Base-by-base conservation (phyloP, 2,329 filamentous ascomycete species). In the Scedosporium dehoogii region DNA sequence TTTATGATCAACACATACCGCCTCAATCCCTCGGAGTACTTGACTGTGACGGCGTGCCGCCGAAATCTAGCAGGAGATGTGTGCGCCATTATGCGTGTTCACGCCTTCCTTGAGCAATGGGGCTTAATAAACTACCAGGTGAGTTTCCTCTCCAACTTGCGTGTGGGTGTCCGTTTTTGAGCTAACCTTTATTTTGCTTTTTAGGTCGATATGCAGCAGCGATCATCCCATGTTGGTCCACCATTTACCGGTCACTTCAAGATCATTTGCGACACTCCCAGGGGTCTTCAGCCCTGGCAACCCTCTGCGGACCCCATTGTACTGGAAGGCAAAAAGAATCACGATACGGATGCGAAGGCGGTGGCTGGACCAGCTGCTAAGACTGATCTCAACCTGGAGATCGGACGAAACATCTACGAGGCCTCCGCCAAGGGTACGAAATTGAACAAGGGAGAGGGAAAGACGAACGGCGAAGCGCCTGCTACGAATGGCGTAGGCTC, bases 1-100 rank as follows among this genome's bases (percentile, higher is more conserved):
- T 99, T 99, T 73, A 99, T 99, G 94, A 92, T 99, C 78, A 99
- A 99, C 78, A 97, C 94, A 14, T 99, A 99, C 76, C 88, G 94
- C 44, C 79, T 99, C 63, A 99, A 97, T 72, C 94, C 94, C 4
- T 84, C 92, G 61, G 94, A 99, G 74, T 99, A 99, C 71, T 82
- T 99, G 62, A 99, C 94, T 4, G 93, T 99, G 62, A 99, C 94
- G 10, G 94, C 94, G 59, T 99, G 94, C 73, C 85, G 94, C 66
- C 85, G 94, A 68, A 99, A 99, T 73, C 77, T 99, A 71, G 94
- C 94, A 23, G 94, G 94, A 67, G 94, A 99, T 75, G 94, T 99
- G 38, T 99, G 94, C 77, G 93, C 94, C 46, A 99, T 99, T 69
- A 99, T 99, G 94, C 88, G 94, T 67, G 93, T 99, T 18, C 94